phyloP scores from a whole-genome alignment of 768 basidiomycete species.

The Kwoniella pini region DNA sequence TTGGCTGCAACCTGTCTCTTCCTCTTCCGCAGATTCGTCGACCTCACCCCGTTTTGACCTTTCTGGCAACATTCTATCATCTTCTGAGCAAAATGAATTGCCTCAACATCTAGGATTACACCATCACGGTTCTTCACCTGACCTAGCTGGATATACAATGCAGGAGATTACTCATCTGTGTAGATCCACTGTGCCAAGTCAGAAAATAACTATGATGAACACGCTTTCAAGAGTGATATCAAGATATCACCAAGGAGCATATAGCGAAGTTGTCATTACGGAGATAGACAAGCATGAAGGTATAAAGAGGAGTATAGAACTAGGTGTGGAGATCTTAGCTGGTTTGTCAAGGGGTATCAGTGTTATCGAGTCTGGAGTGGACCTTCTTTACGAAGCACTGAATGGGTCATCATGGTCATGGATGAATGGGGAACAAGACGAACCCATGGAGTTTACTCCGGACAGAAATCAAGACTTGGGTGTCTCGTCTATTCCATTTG shows the following conservation, averaged over 20 bases:
- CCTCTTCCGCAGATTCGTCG: conserved; percentile 34
- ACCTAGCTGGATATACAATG: conserved; percentile 81
- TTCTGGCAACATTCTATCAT: conserved; percentile 68
- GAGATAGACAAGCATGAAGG: conserved; percentile 1
- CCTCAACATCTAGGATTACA: conserved; percentile 86
- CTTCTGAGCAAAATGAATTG: conserved; percentile 61
- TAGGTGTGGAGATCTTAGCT: conserved; percentile 31
- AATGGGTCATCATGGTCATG: conserved; percentile 21
- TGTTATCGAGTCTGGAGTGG: conserved; percentile 42
- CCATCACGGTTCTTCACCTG: conserved; percentile 76
- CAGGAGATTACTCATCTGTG: conserved; percentile 79
- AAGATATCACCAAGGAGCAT: neutral
- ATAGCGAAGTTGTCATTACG: neutral
- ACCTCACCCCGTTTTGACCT: conserved; percentile 65
- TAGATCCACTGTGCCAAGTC: conserved; percentile 77
- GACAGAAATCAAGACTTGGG: conserved; percentile 3
- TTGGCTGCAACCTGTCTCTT: conserved; percentile 65
- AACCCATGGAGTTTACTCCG: conserved; percentile 1
- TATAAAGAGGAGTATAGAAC: conserved; percentile 27
- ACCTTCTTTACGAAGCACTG: conserved; percentile 40
- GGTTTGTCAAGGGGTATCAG: conserved; percentile 26
- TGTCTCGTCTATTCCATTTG: conserved; percentile 31
- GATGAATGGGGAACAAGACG: neutral
- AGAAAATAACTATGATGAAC: conserved; percentile 77
- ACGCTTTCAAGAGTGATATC: conserved; percentile 63